Evolutionary conservation across 345 rosid species (phyloP).

Genomic region (Adansonia digitata): DNA sequence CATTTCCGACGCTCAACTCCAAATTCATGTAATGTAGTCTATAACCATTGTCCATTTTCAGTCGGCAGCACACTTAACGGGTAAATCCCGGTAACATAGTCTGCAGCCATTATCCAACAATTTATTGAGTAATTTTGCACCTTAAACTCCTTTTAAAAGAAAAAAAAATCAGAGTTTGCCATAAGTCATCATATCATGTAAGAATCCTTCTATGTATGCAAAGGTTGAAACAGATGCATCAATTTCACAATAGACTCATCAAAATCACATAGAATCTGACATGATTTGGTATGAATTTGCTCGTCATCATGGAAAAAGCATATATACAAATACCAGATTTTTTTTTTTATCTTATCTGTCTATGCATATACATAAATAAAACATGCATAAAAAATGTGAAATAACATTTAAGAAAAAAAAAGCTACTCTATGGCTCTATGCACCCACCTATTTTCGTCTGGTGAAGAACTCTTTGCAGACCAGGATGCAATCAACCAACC

Average conservation of each 20-base stretch:
- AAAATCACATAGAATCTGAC: not conserved
- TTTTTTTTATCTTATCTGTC: too few species aligned
- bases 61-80: not conserved
- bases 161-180: not conserved
- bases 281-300: not conserved
- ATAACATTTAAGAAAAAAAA: not conserved
- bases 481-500: slow-evolving; percentile 10
- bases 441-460: not conserved
- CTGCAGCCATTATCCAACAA: too few species aligned
- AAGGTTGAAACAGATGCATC: not conserved
- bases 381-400: not conserved
- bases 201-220: not conserved
- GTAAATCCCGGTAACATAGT: too few species aligned
- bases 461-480: not conserved
- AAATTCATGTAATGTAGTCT: too few species aligned
- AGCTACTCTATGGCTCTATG: not conserved
- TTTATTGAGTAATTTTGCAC: not conserved
- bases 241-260: not conserved
- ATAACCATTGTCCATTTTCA: not conserved
- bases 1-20: too few species aligned
- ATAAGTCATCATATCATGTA: not conserved
- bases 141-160: not conserved
- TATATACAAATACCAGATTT: too few species aligned
- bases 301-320: not conserved
- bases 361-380: not conserved